Evolutionary conservation across 2,329 filamentous ascomycete genomes (phyloP).

Genomic region (Neofusicoccum ribis): DNA sequence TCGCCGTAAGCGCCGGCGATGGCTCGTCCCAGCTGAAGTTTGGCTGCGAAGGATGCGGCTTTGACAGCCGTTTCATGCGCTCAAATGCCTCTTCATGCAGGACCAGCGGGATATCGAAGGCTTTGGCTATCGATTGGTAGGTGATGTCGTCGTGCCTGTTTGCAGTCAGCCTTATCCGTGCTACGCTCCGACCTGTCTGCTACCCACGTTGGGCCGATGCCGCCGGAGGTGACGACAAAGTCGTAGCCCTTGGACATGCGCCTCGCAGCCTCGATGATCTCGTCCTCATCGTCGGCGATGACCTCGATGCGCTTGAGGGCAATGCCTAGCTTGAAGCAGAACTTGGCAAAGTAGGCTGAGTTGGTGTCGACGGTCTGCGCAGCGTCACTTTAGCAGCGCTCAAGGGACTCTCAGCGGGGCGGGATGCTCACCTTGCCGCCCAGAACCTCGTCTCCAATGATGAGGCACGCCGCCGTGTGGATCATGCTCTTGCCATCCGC

Average conservation of each 20-base stretch:
- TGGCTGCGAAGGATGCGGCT: constrained; percentile 69
- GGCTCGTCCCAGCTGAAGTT: constrained; percentile 84
- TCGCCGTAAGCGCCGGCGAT: constrained; percentile 74
- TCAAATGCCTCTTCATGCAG: constrained; percentile 75
- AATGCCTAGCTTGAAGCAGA: constrained; percentile 65
- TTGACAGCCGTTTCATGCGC: constrained; percentile 81
- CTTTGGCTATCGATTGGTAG: constrained; percentile 89
- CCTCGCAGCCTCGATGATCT: constrained; percentile 83
- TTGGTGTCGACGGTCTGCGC: constrained; percentile 65
- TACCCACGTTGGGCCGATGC: constrained; percentile 88
- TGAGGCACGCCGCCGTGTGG: constrained; percentile 85
- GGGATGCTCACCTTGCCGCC: constrained; percentile 70
- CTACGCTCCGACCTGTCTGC: constrained; percentile 16
- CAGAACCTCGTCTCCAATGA: constrained; percentile 96
- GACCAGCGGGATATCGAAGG: constrained; percentile 74
- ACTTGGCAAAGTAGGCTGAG: constrained; percentile 64
- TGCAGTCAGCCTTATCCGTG: constrained; percentile 24
- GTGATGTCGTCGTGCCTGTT: constrained; percentile 94
- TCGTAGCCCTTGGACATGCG: constrained; percentile 91
- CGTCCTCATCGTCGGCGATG: constrained; percentile 85
- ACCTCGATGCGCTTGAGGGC: constrained; percentile 85
- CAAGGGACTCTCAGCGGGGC: background rate
- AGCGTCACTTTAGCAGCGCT: constrained; percentile 7
- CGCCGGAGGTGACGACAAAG: constrained; percentile 91
- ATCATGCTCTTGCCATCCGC: constrained; percentile 67